These are phyloP conservation scores for Picochlorum sp. DNA, from an alignment of 139 green algal genomes.

Conservation along the genomic window DNA sequence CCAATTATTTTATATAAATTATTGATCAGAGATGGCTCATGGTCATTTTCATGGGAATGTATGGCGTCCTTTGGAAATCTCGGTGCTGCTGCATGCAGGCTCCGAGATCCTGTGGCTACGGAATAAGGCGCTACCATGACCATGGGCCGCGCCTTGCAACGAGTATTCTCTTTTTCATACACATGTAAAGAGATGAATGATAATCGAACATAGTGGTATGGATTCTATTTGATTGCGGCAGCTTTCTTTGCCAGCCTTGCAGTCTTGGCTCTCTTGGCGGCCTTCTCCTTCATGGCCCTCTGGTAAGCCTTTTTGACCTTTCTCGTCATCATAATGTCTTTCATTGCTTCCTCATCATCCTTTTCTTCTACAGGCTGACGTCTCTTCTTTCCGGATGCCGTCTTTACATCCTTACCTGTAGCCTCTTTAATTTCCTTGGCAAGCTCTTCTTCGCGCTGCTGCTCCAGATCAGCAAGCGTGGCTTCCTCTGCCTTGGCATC, in stretches of 20 bases:
- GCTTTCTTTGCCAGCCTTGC: slow-evolving; percentile 41
- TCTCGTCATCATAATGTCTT: slow-evolving; percentile 83
- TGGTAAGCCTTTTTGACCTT: slow-evolving; percentile 78
- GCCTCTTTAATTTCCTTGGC: slow-evolving; percentile 44
- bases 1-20: neutral
- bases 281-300: slow-evolving; percentile 49
- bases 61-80: neutral
- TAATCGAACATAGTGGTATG: neutral
- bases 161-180: neutral
- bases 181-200: neutral
- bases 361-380: slow-evolving; percentile 9
- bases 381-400: neutral
- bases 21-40: neutral
- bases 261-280: slow-evolving; percentile 47
- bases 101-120: too few relatives aligned
- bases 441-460: slow-evolving; percentile 52
- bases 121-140: too few relatives aligned
- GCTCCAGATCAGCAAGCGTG: slow-evolving; percentile 31
- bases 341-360: slow-evolving; percentile 59
- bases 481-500: slow-evolving; percentile 16
- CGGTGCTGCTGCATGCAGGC: too few relatives aligned
- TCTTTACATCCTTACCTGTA: neutral
- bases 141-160: too few relatives aligned
- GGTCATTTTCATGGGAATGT: neutral
- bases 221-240: slow-evolving; percentile 8